These are phyloP conservation scores for Aspergillus vadensis DNA, from an alignment of 2,329 filamentous ascomycete genomes.

Conservation along the genomic window DNA sequence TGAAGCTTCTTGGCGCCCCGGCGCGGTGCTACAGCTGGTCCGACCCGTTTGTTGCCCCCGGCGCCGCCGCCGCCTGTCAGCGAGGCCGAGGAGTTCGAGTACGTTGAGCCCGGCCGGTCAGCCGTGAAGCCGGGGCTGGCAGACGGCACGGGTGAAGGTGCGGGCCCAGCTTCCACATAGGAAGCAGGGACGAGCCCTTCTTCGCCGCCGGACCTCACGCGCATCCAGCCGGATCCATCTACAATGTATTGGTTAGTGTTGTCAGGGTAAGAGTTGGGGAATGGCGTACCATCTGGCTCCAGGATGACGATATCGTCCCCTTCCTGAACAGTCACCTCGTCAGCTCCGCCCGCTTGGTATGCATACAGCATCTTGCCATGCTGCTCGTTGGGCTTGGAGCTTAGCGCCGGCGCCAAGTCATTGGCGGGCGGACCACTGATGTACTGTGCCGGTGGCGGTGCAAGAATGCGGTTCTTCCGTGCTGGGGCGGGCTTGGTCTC, in stretches of 20 bases:
- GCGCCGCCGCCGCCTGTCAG: conserved; percentile 46
- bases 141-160: conserved; percentile 45
- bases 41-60: conserved; percentile 70
- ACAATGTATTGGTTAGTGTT: conserved; percentile 16
- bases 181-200: conserved; percentile 85
- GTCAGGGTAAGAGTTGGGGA: not conserved
- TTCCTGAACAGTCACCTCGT: conserved; percentile 78
- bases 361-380: conserved; percentile 86
- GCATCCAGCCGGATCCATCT: conserved; percentile 94
- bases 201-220: conserved; percentile 69
- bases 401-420: conserved; percentile 29
- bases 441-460: conserved; percentile 83
- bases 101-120: conserved; percentile 69
- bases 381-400: conserved; percentile 53
- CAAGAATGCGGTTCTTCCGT: conserved; percentile 73
- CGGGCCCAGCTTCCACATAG: conserved; percentile 72
- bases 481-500: conserved; percentile 29
- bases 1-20: conserved; percentile 90
- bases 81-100: conserved; percentile 76
- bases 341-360: conserved; percentile 78
- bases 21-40: conserved; percentile 85
- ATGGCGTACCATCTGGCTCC: conserved; percentile 77
- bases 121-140: conserved; percentile 34
- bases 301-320: conserved; percentile 75
- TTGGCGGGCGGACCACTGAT: conserved; percentile 63